Base-by-base conservation (phyloP, 345 rosid species). In the Psidium guajava region DNA sequence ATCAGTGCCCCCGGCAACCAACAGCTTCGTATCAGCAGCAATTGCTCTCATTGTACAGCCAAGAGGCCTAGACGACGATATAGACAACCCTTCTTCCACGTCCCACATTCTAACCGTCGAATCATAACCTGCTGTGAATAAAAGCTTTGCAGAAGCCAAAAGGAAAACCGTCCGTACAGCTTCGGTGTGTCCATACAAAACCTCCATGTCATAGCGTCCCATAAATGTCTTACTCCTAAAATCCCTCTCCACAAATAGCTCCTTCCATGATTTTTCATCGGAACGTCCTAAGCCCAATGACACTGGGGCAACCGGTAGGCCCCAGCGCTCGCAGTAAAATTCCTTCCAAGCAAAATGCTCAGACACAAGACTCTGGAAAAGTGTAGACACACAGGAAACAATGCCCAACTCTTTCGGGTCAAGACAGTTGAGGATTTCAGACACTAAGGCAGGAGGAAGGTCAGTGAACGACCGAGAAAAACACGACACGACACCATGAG, bases 301-400 rank as follows among this genome's bases (percentile, higher is more conserved):
- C 6, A 90, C 88, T 2, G 87, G 75, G 47, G 85, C 84, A 28
- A 87, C 11, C 0, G 98, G 97, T 5, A 93, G 95, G 6, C 98
- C 99, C 99, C 99, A 96, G 81, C 98, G 92, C 90, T 96, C 93
- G 42, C 92, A 83, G 85, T 97, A 97, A 85, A 93, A 95, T 15
- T 92, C 91, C 92, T 97, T 95, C 99, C 99, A 97, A 87, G 92
- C 98, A 11, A 88, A 92, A 83, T 95, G 97, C 88, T 95, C 98
- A 0, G 98, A 91, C 2, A 96, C 99, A 75, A 95, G 87, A 87
- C 92, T 92, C 86, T 93, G 91, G 49, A 95, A 91, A 88, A 87
- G 54, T 10, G 94, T 90, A 2, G 98, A 97, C 32, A 93, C 98
- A 82, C 99, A 97, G 0, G 97, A 97, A 75, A 97, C 96, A 57